Evolutionary conservation across 257 asterid genomes (phyloP), one percentile per base, ranked within the genome.

Genomic region (Fraxinus pennsylvanica): DNA sequence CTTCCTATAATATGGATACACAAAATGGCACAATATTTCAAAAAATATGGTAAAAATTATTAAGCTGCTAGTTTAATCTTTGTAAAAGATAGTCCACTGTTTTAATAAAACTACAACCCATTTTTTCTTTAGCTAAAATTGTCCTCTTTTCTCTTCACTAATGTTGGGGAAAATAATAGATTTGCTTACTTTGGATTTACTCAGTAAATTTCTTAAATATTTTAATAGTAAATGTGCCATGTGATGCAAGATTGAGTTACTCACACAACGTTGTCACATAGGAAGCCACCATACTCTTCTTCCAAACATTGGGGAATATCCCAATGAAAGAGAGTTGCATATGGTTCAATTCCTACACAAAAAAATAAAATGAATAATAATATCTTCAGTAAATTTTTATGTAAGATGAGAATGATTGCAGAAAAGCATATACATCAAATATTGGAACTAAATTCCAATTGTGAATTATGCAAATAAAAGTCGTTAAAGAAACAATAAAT

Each of bases 251-350:
- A 8, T 22, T 21, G 68, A 72, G 13, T 15, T 27, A 65, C 86
- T 74, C 80, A 85, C 89, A 72, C 50, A 43, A 82, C 74, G 3
- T 22, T 21, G 2, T 79, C 45, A 57, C 76, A 68, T 66, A 80
- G 70, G 41, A 82, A 85, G 47, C 89, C 87, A 30, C 72, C 74
- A 59, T 80, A 85, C 71, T 85, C 88, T 22, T 78, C 79, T 82
- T 85, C 79, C 14, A 88, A 65, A 0, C 76, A 9, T 70, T 84
- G 82, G 27, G 92, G 91, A 57, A 82, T 77, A 77, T 82, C 87
- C 78, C 80, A 85, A 5, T 85, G 89, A 68, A 80, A 82, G 35
- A 85, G 30, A 4, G 89, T 85, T 45, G 80, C 85, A 33, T 63
- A 80, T 3, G 86, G 89, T 33, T 75, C 35, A 6, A 85, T 76